Conservation (phyloP, 257 asterid species). For the Forsythia suspensa region DNA sequence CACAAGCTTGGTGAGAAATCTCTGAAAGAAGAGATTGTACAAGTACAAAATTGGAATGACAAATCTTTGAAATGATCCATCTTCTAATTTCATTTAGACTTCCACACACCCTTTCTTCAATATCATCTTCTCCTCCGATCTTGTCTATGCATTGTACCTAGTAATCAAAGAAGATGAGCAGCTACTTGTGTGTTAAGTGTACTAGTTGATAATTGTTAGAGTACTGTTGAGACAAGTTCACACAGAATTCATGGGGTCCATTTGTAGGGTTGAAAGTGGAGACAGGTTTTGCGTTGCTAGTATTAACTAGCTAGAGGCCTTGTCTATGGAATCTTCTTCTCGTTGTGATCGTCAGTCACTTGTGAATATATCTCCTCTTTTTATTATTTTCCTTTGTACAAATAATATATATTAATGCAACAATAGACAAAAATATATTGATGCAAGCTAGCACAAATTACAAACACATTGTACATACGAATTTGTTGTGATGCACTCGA, state of each 20-base stretch:
- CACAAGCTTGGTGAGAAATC: constrained; percentile 42
- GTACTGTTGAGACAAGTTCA: too few relatives aligned
- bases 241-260: too few relatives aligned
- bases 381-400: not conserved
- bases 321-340: not conserved
- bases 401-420: not conserved
- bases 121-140: too few relatives aligned
- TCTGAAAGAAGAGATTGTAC: constrained; percentile 40
- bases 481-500: not conserved
- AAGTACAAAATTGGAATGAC: constrained; percentile 43
- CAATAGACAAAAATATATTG: not conserved
- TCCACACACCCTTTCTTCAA: not conserved
- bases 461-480: not conserved
- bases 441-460: not conserved
- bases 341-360: not conserved
- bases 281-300: too few relatives aligned
- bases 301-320: too few relatives aligned
- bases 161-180: too few relatives aligned
- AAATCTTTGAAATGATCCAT: constrained; percentile 31
- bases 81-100: constrained; percentile 37
- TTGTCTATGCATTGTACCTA: too few relatives aligned
- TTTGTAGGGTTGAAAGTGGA: too few relatives aligned
- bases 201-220: too few relatives aligned
- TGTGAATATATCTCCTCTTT: not conserved
- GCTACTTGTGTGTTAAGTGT: too few relatives aligned